phyloP scores from a whole-genome alignment of 352 stramenopile species.

The Phytopythium vexans region DNA sequence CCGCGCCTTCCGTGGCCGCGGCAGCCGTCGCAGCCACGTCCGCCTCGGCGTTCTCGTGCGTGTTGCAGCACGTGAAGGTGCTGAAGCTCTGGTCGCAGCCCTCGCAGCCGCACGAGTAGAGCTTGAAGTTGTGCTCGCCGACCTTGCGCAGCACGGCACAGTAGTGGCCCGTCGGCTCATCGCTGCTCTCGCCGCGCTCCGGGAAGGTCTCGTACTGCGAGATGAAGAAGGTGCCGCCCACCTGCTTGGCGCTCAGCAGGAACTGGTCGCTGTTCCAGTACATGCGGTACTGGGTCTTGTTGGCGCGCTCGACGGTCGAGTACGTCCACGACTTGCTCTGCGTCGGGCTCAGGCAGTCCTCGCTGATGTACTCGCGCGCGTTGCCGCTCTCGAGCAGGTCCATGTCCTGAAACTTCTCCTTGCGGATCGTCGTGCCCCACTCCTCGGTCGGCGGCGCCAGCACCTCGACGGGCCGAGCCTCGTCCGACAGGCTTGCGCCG shows the following conservation, averaged over 20 bases:
- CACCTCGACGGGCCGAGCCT: constrained; percentile 15
- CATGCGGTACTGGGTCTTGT: constrained; percentile 89
- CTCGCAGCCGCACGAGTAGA: constrained; percentile 86
- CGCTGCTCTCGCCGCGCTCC: constrained; percentile 31
- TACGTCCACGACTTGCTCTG: constrained; percentile 80
- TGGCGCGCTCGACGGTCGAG: constrained; percentile 69
- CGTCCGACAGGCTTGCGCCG: constrained; percentile 4
- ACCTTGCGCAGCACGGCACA: constrained; percentile 74
- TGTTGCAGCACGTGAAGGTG: constrained; percentile 83
- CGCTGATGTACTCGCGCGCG: constrained; percentile 77
- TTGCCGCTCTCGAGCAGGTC: constrained; percentile 83
- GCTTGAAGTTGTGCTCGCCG: constrained; percentile 81
- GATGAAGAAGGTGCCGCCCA: constrained; percentile 86
- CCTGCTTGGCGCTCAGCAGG: constrained; percentile 77
- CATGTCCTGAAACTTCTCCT: constrained; percentile 80
- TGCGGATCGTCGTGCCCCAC: constrained; percentile 64
- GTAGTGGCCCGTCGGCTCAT: constrained; percentile 62
- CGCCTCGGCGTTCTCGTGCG: constrained; percentile 39
- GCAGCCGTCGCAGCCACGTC: constrained; percentile 3
- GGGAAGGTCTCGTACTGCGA: constrained; percentile 89
- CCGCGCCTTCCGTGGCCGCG: constrained; percentile 32
- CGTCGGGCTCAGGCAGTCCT: constrained; percentile 78
- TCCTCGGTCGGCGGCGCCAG: constrained; percentile 14
- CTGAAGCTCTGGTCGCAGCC: constrained; percentile 83
- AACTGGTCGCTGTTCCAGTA: constrained; percentile 87